phyloP scores from a whole-genome alignment of 176 grass and related monocot genomes.

The Miscanthus lutarioriparius region DNA sequence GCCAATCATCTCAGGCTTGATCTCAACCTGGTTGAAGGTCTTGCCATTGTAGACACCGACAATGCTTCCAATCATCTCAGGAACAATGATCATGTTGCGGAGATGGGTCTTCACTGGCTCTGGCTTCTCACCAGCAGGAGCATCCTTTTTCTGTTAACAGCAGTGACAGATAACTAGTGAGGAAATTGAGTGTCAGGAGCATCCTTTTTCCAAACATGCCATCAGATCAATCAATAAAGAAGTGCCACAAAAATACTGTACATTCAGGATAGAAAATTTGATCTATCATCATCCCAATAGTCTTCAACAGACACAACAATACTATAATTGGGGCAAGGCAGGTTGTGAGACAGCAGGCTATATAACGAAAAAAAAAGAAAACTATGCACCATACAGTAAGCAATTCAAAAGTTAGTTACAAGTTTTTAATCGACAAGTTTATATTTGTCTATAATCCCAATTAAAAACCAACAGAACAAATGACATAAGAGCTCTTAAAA shows the following conservation, averaged over 20 bases:
- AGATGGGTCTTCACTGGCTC: conserved; percentile 56
- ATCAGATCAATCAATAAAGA: neutral
- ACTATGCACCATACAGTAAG: neutral
- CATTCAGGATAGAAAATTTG: too few species aligned
- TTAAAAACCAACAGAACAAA: neutral
- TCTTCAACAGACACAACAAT: neutral
- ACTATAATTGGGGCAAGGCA: too few species aligned
- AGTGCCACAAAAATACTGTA: neutral
- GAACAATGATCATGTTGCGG: conserved; percentile 68
- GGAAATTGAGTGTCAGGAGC: neutral
- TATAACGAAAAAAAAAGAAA: too few species aligned
- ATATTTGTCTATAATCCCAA: neutral
- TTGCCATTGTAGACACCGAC: conserved; percentile 59
- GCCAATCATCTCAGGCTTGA: conserved; percentile 73
- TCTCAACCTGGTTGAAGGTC: conserved; percentile 62
- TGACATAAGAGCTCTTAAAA: neutral
- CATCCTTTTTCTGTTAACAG: conserved; percentile 54
- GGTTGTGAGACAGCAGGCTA: too few species aligned
- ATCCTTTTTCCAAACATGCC: too few species aligned
- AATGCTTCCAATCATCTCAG: conserved; percentile 70
- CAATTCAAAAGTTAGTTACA: neutral
- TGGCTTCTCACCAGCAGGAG: conserved; percentile 61
- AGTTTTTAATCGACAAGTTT: neutral
- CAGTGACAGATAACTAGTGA: neutral
- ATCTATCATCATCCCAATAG: too few species aligned